These are phyloP conservation scores for Arthrobotrys conoides DNA, from an alignment of 2,329 filamentous ascomycete genomes.

Conservation along the genomic window DNA sequence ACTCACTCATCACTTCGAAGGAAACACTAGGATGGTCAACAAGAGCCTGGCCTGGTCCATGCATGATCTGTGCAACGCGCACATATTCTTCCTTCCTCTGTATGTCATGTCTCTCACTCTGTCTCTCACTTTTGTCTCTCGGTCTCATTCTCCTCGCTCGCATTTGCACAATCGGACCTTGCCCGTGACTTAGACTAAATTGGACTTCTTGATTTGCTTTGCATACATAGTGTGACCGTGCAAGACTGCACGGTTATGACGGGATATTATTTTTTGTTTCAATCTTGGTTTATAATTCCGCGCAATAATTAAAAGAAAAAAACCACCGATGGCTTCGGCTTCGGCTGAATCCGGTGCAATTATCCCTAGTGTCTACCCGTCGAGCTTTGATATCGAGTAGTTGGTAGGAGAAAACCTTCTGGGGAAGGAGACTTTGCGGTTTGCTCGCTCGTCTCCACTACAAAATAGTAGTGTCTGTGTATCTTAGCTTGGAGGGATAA, in stretches of 20 bases:
- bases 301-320: conserved; percentile 20
- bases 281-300: conserved; percentile 27
- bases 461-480: not conserved
- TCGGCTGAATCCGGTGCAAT: conserved; percentile 41
- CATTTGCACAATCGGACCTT: conserved; percentile 5
- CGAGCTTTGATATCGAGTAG: conserved; percentile 18
- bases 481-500: not conserved
- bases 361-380: conserved; percentile 15
- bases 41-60: conserved; percentile 43
- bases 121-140: too few species aligned
- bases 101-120: too few species aligned
- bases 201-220: not conserved
- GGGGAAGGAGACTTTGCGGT: conserved; percentile 25
- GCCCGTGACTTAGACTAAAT: conserved; percentile 6
- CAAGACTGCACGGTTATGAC: conserved; percentile 12
- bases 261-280: conserved; percentile 5
- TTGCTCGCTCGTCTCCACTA: conserved; percentile 23
- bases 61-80: conserved; percentile 52
- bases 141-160: not conserved
- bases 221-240: not conserved
- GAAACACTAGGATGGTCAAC: conserved; percentile 9
- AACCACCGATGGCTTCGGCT: conserved; percentile 16
- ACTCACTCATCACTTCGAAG: conserved; percentile 8
- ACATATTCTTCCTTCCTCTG: not conserved
- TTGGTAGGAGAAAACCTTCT: conserved; percentile 32